phyloP scores from a whole-genome alignment of 345 rosid species.

The Syzygium jambos region DNA sequence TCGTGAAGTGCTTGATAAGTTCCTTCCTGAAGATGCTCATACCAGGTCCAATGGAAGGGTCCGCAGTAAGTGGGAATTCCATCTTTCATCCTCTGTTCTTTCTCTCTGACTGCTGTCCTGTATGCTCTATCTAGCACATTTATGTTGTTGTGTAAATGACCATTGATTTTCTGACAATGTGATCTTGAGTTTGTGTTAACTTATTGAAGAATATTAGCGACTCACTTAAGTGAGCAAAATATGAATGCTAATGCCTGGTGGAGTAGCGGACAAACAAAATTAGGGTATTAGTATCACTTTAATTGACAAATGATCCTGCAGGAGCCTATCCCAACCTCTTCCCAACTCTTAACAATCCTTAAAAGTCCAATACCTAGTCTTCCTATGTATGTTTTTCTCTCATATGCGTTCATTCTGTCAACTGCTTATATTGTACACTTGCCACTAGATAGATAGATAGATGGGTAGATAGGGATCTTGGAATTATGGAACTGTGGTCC shows the following conservation, averaged over 20 bases:
- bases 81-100: neutral
- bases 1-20: slow-evolving; percentile 52
- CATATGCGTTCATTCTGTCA: no score
- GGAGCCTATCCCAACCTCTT: neutral
- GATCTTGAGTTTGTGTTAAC: no score
- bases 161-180: no score
- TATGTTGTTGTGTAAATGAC: neutral
- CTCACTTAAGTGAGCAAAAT: no score
- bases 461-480: neutral
- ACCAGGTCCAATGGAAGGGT: slow-evolving; percentile 77
- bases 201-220: no score
- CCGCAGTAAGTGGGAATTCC: slow-evolving; percentile 50
- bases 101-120: neutral
- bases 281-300: neutral
- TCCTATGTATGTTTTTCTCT: no score
- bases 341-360: neutral
- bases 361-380: no score
- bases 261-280: neutral
- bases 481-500: neutral
- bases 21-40: slow-evolving; percentile 82
- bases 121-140: neutral
- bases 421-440: no score
- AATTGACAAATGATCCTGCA: neutral
- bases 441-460: no score
- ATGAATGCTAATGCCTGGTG: no score